Percentiles rank a stretch among this genome's conserved stretches.
These are phyloP conservation scores for Leccinum uliginosum DNA, from an alignment of 768 basidiomycete genomes.

Conservation along the genomic window DNA sequence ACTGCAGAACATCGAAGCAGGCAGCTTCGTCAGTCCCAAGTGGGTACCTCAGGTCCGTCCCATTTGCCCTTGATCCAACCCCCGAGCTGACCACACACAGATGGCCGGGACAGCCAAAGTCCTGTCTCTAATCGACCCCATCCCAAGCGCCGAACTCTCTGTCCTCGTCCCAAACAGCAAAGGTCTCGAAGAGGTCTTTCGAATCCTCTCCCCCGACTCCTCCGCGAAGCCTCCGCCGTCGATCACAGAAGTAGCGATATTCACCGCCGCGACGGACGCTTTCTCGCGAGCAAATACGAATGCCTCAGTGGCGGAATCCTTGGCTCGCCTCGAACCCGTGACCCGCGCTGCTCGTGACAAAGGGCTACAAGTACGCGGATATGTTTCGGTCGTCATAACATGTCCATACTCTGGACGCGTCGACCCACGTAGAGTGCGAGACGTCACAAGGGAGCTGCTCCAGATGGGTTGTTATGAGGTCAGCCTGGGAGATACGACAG, in stretches of 20 bases:
- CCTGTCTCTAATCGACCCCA: conserved; percentile 50
- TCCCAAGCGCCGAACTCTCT: conserved; percentile 60
- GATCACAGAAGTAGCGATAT: conserved; percentile 83
- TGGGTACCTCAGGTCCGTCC: conserved; percentile 78
- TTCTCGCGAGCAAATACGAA: conserved; percentile 88
- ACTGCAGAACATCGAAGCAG: conserved; percentile 67
- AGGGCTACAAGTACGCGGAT: conserved; percentile 74
- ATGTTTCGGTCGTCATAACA: conserved; percentile 77
- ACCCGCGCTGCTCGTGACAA: conserved; percentile 52
- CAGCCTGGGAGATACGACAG: conserved; percentile 89
- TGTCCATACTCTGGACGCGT: conserved; percentile 87
- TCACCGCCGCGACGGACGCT: conserved; percentile 83
- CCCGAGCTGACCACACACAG: conserved; percentile 34
- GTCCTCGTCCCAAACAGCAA: conserved; percentile 80
- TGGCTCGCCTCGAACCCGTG: conserved; percentile 60
- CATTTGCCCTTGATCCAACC: background rate
- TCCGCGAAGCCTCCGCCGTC: conserved; percentile 40
- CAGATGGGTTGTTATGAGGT: conserved; percentile 96
- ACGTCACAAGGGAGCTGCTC: conserved; percentile 63
- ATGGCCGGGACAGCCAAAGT: conserved; percentile 87
- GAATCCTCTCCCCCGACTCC: conserved; percentile 41
- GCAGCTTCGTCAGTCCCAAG: conserved; percentile 90
- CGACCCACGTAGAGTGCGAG: conserved; percentile 57
- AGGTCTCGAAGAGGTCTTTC: conserved; percentile 66
- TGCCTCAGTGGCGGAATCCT: conserved; percentile 63